These are phyloP conservation scores for Salvia sclarea DNA, from an alignment of 305 asterid species.

Conservation along the genomic window DNA sequence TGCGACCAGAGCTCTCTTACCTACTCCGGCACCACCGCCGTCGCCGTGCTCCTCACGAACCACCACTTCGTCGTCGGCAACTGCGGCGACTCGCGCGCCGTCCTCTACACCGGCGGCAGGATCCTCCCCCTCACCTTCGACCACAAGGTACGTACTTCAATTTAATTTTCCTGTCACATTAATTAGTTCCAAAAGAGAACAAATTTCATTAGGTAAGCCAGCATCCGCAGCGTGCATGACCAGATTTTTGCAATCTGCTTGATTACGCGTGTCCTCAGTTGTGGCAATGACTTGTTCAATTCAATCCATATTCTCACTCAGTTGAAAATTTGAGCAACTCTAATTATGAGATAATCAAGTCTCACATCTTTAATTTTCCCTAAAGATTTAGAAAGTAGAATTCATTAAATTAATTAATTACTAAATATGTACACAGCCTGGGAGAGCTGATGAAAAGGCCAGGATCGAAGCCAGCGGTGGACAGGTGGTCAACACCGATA, in stretches of 20 bases:
- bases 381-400: not conserved
- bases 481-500: constrained; percentile 26
- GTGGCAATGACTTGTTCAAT: not conserved
- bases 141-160: constrained; percentile 47
- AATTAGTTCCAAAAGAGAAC: too few species aligned
- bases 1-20: constrained; percentile 24
- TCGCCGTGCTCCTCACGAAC: constrained; percentile 42
- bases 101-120: constrained; percentile 43
- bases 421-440: constrained; percentile 41
- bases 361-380: not conserved
- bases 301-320: not conserved
- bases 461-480: constrained; percentile 60
- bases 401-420: not conserved
- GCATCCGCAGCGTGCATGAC: constrained; percentile 7
- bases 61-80: constrained; percentile 47
- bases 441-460: constrained; percentile 48
- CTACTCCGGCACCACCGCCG: constrained; percentile 55
- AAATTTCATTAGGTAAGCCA: not conserved
- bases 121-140: constrained; percentile 51
- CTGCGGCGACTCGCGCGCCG: constrained; percentile 71
- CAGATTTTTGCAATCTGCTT: not conserved
- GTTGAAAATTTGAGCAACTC: not conserved
- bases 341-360: not conserved
- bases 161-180: too few species aligned
- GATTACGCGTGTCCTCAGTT: constrained; percentile 21